These are phyloP conservation scores for Cyberlindnera mrakii DNA, from an alignment of 805 yeast species.

Conservation along the genomic window DNA sequence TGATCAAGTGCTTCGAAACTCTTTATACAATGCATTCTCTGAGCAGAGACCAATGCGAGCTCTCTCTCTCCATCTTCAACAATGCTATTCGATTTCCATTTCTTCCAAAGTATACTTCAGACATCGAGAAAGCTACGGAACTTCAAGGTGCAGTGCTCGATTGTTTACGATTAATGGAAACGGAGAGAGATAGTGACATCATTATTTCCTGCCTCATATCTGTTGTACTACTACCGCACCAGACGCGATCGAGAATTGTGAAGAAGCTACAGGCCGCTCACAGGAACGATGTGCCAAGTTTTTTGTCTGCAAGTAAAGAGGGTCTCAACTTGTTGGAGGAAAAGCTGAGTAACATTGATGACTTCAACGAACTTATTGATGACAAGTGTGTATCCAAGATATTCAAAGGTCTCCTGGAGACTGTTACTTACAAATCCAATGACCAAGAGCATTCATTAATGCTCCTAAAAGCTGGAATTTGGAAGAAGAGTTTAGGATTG, in stretches of 20 bases:
- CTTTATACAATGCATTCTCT: constrained; percentile 33
- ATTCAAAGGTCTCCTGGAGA: constrained; percentile 45
- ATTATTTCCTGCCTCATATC: constrained; percentile 49
- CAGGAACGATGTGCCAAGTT: constrained; percentile 49
- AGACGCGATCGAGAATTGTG: constrained; percentile 50
- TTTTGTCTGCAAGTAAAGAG: constrained; percentile 49
- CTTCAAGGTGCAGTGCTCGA: constrained; percentile 57
- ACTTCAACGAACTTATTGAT: constrained; percentile 31
- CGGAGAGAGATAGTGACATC: constrained; percentile 35
- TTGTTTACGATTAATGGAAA: constrained; percentile 32
- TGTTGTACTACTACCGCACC: constrained; percentile 54
- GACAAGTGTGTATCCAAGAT: constrained; percentile 42
- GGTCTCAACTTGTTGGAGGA: constrained; percentile 36
- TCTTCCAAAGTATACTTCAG: constrained; percentile 51
- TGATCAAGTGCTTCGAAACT: constrained; percentile 46
- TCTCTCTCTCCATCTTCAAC: constrained; percentile 52
- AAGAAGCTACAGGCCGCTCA: constrained; percentile 41
- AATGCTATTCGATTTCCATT: constrained; percentile 70
- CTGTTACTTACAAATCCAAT: constrained; percentile 38
- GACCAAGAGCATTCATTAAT: constrained; percentile 21
- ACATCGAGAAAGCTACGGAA: constrained; percentile 49
- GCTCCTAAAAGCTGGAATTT: constrained; percentile 31
- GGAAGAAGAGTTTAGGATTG: constrained; percentile 46
- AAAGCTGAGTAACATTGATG: constrained; percentile 28
- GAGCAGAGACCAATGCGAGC: constrained; percentile 34